Evolutionary conservation across 306 rosid genomes (phyloP).

Genomic region (Leucaena leucocephala): DNA sequence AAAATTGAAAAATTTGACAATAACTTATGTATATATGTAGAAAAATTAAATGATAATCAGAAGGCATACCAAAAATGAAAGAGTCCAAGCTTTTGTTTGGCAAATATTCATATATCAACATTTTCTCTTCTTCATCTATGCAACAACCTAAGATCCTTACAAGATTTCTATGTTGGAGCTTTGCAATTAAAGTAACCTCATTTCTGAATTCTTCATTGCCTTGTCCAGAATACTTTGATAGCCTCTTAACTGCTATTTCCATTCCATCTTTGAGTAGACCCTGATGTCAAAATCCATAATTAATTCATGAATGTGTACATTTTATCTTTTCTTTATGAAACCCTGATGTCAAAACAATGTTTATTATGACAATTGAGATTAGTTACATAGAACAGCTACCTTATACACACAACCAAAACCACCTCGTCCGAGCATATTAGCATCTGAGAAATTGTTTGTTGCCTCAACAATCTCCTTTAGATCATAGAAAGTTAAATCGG

Average conservation of each 20-base stretch:
- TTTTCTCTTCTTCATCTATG: conserved; percentile 45
- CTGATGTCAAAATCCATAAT: conserved; percentile 29
- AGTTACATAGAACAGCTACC: neutral
- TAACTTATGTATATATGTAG: neutral
- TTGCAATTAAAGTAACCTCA: conserved; percentile 6
- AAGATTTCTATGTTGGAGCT: neutral
- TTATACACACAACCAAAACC: neutral
- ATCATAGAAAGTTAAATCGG: conserved; percentile 46
- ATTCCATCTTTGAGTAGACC: conserved; percentile 37
- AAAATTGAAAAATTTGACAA: neutral
- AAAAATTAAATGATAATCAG: conserved; percentile 1
- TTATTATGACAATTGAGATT: neutral
- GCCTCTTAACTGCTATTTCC: conserved; percentile 3
- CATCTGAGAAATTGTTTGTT: conserved; percentile 49
- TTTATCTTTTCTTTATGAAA: neutral
- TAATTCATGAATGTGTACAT: neutral
- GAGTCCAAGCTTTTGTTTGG: conserved; percentile 63
- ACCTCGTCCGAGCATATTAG: neutral
- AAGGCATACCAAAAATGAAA: conserved; percentile 54
- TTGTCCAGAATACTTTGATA: conserved; percentile 7
- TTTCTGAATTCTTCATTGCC: neutral
- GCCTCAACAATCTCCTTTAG: conserved; percentile 50
- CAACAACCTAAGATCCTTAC: conserved; percentile 33
- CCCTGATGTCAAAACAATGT: neutral
- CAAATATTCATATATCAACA: conserved; percentile 67